Base-by-base conservation (phyloP, 2,329 filamentous ascomycete species). In the Cercospora sp. region DNA sequence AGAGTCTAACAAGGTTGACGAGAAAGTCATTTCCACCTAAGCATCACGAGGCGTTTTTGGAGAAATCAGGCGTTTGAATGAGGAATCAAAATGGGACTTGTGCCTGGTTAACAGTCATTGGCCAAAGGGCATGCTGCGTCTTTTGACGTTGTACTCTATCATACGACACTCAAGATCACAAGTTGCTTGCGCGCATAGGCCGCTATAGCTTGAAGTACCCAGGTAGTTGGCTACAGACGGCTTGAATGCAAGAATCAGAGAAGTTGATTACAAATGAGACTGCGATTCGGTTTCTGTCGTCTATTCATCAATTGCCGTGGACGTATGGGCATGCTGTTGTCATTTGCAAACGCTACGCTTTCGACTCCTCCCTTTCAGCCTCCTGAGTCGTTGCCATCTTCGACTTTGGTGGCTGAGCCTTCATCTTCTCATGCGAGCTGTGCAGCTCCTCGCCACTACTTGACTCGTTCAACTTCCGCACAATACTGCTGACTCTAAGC, bases 401-500 rank as follows among this genome's bases (percentile, higher is more conserved):
- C n/a, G 31, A 36, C 5, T 36, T 36, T 5, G 18, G 28, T 9
- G 18, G 8, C 31, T 59, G 55, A 10, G 28, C 5, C 30, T 59
- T 59, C 7, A 23, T 31, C 55, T 36, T 59, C 30, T 59, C 55
- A 12, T 59, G 28, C 12, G 55, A 59, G 18, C n/a, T 36, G 12
- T 59, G 55, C 55, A 59, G 18, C 55, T 59, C 55, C 31, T 59
- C 55, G 7, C 55, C 62, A 26, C 51, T 45, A 20, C 61, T 63
- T 48, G 61, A 26, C 20, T 63, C 61, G 30, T 68, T 64, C 8
- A 68, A 26, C 33, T 31, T 63, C 42, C 63, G 57, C 28, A 68
- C 67, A 33, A 68, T 66, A 30, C 67, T 68, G 26, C 64, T 65
- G 12, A 68, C 67, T 57, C 66, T 62, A 20, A 72, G 58, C 59